phyloP scores from a whole-genome alignment of 1,284 basidiomycete species.

The Malassezia sympodialis region DNA sequence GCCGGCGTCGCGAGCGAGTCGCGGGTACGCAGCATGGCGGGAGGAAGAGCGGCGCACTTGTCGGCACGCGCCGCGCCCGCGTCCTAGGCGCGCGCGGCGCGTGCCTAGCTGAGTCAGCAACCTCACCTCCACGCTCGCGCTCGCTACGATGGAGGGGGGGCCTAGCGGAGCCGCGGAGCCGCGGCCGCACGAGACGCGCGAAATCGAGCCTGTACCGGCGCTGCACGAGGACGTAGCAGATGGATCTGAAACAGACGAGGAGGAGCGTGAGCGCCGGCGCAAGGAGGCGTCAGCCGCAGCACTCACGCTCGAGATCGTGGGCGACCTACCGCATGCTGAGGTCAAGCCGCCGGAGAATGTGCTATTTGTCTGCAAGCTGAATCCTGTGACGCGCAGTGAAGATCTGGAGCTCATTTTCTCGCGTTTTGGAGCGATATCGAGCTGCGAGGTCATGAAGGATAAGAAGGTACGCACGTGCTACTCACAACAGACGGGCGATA shows the following conservation, averaged over 20 bases:
- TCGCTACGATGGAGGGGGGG: background rate
- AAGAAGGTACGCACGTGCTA: slow-evolving; percentile 54
- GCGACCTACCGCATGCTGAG: slow-evolving; percentile 93
- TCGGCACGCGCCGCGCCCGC: background rate
- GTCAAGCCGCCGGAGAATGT: slow-evolving; percentile 97
- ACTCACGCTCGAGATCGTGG: slow-evolving; percentile 96
- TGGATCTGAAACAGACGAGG: background rate
- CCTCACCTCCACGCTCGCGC: background rate
- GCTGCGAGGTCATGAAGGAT: slow-evolving; percentile 92
- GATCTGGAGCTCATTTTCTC: slow-evolving; percentile 96
- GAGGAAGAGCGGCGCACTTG: background rate
- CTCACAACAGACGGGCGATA: slow-evolving; percentile 64
- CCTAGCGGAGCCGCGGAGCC: background rate
- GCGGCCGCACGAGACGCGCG: background rate
- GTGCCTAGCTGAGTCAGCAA: slow-evolving; percentile 6
- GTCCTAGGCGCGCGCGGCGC: slow-evolving; percentile 2
- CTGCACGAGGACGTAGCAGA: background rate
- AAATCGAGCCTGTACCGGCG: background rate
- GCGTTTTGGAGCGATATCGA: slow-evolving; percentile 86
- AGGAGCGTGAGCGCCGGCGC: slow-evolving; percentile 58
- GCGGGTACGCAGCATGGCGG: slow-evolving; percentile 3
- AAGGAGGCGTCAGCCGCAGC: slow-evolving; percentile 84
- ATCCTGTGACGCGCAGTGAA: slow-evolving; percentile 85
- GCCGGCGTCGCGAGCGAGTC: slow-evolving; percentile 10
- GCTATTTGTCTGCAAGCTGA: slow-evolving; percentile 95